Base-by-base conservation (phyloP, 768 basidiomycete genomes). In the Ephemerocybe angulata region DNA sequence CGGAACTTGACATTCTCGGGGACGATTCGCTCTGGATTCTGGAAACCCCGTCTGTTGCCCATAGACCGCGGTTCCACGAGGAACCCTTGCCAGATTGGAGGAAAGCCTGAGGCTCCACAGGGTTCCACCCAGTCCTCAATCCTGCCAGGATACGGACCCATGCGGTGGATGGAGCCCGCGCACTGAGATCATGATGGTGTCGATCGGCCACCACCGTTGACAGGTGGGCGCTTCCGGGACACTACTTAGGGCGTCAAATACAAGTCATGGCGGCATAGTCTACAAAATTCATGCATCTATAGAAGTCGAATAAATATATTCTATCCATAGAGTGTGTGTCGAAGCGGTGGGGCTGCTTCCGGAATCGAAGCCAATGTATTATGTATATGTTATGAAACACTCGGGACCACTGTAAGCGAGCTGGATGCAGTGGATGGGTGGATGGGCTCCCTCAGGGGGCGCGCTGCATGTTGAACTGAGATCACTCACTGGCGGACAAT, bases 11-110 rank as follows among this genome's bases (percentile, higher is more conserved):
- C n/a, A n/a, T n/a, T n/a, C n/a, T n/a, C n/a, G n/a, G n/a, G 46
- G 46, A 48, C 28, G n/a, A 48, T 48, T 48, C 46, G 21, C 21
- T 48, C 28, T n/a, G n/a, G n/a, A n/a, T n/a, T n/a, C n/a, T 21
- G 27, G 27, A 48, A 48, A 48, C 46, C 46, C 46, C 19, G 19
- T 48, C 21, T 48, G 46, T n/a, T 12, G 19, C 11, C 15, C 11
- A 17, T 48, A 13, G n/a, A 24, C 33, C 27, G 12, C 15, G 46
- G 27, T 24, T 21, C 25, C 13, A 11, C 27, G 22, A 17, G 22
- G 46, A 24, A 10, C 46, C 19, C 12, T 10, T 19, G 27, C 21
- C 10, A 10, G 12, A 8, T 24, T 35, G 8, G 17, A 35, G 17
- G 17, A 35, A 19, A 15, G 5, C 11, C 10, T 4, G 19, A 25